A percentile compares a stretch with the other conserved stretches of the same genome.
These are phyloP conservation scores for Selenicereus undatus DNA, from an alignment of 148 eudicot genomes.

Conservation along the genomic window DNA sequence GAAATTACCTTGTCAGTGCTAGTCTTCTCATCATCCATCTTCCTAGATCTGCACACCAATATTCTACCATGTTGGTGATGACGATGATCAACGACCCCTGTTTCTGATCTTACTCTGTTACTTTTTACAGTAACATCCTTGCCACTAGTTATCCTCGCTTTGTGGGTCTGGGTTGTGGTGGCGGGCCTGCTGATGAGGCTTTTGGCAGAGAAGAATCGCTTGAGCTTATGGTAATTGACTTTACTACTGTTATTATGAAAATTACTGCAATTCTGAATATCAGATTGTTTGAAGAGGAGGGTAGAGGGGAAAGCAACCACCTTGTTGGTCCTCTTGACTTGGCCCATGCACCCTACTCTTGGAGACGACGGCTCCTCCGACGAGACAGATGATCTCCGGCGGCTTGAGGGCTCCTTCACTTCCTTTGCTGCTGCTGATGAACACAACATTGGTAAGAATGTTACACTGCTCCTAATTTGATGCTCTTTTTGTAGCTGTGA, in stretches of 20 bases:
- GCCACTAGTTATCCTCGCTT: slow-evolving; percentile 13
- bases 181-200: slow-evolving; percentile 26
- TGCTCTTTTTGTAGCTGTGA: slow-evolving; percentile 13
- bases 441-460: slow-evolving; percentile 64
- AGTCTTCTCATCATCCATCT: not conserved
- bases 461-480: slow-evolving; percentile 21
- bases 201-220: slow-evolving; percentile 50
- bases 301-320: slow-evolving; percentile 32
- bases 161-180: slow-evolving; percentile 22
- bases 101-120: slow-evolving; percentile 3
- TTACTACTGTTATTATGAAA: not conserved
- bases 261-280: not conserved
- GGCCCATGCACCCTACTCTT: slow-evolving; percentile 67
- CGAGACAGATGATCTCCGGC: slow-evolving; percentile 15
- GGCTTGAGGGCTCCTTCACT: slow-evolving; percentile 24
- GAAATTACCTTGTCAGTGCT: slow-evolving; percentile 9
- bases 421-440: slow-evolving; percentile 43
- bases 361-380: slow-evolving; percentile 56
- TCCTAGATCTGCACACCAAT: slow-evolving; percentile 18
- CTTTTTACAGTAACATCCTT: not conserved
- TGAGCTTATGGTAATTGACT: slow-evolving; percentile 36
- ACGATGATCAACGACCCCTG: not conserved
- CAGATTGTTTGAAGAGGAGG: not conserved
- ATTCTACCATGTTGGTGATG: not conserved
- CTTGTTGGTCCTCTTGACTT: slow-evolving; percentile 54